Evolutionary conservation across 495 filamentous ascomycete genomes (phyloP), one percentile per base, ranked within the genome.

Genomic region (Penicillium cataractarum): DNA sequence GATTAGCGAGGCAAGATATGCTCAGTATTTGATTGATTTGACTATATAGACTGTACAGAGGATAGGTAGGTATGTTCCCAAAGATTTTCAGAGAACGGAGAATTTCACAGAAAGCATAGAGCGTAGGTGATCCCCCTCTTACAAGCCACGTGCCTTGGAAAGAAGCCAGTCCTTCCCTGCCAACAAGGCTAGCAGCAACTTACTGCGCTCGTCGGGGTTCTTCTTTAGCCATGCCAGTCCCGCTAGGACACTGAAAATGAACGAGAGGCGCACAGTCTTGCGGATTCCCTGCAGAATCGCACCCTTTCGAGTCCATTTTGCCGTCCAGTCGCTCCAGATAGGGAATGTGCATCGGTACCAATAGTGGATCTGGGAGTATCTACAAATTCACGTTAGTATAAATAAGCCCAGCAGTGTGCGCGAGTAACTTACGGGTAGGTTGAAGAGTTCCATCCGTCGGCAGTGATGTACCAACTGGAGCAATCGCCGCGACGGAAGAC

Each of bases 381-480:
- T 86, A 48, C 2, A 0, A 4, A 21, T 0, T 22, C 3, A 2
- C 2, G 51, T 54, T 24, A 54, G 31, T 27, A n/a, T n/a, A 21
- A 27, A 9, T 10, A 8, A 2, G 51, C 3, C 15, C n/a, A 54
- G 0, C n/a, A 15, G 2, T 21, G 6, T n/a, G 2, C 9, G n/a
- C 4, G 24, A 35, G 8, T 7, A 22, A 73, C 82, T 75, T 71
- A 87, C 85, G 86, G 86, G 71, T 87, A 87, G 9, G 76, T 76
- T 4, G 78, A 81, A 3, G 82, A 81, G 55, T 89, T 88, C 86
- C 86, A 89, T 1, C 83, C 86, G 33, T 77, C 75, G 6, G 76
- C 78, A 7, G 75, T 80, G 59, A 74, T 76, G 65, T 88, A 89
- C 86, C 86, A 89, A 60, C 78, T 86, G 17, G 66, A 67, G 67